Percentiles rank a stretch among this genome's conserved stretches.
phyloP scores from a whole-genome alignment of 495 filamentous ascomycete species.

The Penicillium argentinense region DNA sequence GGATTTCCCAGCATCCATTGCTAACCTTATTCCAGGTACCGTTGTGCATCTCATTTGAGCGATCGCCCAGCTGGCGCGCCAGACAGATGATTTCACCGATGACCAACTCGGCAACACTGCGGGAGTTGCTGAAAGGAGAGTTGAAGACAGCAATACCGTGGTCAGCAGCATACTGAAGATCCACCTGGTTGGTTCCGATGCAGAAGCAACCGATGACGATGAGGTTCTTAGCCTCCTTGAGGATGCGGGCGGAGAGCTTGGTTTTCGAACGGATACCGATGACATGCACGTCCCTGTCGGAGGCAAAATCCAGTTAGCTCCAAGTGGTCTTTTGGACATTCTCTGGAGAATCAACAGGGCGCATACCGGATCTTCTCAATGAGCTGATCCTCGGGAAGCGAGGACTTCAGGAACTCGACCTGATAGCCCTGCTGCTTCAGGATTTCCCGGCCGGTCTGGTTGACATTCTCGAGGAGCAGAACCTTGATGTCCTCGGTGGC shows the following conservation, averaged over 20 bases:
- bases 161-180: conserved; percentile 85
- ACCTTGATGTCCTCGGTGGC: conserved; percentile 95
- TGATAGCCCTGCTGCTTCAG: conserved; percentile 88
- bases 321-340: not conserved
- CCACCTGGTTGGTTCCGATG: conserved; percentile 98
- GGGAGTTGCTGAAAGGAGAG: conserved; percentile 96
- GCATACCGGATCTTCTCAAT: conserved; percentile 90
- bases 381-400: conserved; percentile 86
- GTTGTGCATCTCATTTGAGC: conserved; percentile 89
- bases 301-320: conserved; percentile 9
- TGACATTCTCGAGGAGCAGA: conserved; percentile 92
- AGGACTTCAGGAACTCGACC: conserved; percentile 86
- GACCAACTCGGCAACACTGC: conserved; percentile 93
- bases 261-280: conserved; percentile 99
- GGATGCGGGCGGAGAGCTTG: conserved; percentile 80
- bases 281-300: conserved; percentile 95
- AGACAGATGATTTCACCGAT: conserved; percentile 91
- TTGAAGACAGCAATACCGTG: conserved; percentile 99
- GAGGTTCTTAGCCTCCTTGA: conserved; percentile 87
- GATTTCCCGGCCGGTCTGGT: conserved; percentile 82
- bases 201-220: conserved; percentile 98
- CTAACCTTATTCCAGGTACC: conserved; percentile 99
- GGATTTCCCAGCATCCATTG: conserved; percentile 94
- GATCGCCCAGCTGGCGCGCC: conserved; percentile 89
- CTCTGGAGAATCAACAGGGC: not conserved